Percentiles rank a stretch among this genome's conserved stretches.
Evolutionary conservation across 768 basidiomycete genomes (phyloP).

Genomic region (Serendipita sp.): DNA sequence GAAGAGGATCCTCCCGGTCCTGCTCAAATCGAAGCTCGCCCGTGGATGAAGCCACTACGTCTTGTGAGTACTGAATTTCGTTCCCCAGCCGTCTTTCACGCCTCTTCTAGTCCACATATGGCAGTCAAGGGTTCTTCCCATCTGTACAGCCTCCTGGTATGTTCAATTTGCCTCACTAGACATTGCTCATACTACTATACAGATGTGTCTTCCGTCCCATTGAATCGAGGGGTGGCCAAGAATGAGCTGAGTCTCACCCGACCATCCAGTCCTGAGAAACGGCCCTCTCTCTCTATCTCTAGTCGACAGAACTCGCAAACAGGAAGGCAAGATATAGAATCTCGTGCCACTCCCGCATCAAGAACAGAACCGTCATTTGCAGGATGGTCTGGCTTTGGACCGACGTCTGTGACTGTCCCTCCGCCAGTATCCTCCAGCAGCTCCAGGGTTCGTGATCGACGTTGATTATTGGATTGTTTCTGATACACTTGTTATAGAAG

Average conservation of each 20-base stretch:
- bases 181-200: not conserved
- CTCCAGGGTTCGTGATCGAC: not conserved
- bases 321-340: not conserved
- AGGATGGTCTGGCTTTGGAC: not conserved
- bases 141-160: not conserved
- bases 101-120: not conserved
- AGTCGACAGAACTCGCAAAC: not conserved
- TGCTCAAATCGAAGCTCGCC: not conserved
- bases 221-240: no score
- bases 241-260: not conserved
- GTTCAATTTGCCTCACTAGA: not conserved
- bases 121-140: not conserved
- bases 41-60: not conserved
- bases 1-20: not conserved
- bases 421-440: not conserved
- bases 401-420: not conserved
- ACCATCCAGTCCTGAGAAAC: not conserved
- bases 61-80: not conserved
- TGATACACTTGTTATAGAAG: not conserved
- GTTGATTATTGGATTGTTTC: not conserved
- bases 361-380: not conserved
- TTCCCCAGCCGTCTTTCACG: not conserved
- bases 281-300: not conserved
- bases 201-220: no score
- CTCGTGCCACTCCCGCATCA: not conserved